Conservation (phyloP, 139 green algal species). For the Diplosphaera chodatii region DNA sequence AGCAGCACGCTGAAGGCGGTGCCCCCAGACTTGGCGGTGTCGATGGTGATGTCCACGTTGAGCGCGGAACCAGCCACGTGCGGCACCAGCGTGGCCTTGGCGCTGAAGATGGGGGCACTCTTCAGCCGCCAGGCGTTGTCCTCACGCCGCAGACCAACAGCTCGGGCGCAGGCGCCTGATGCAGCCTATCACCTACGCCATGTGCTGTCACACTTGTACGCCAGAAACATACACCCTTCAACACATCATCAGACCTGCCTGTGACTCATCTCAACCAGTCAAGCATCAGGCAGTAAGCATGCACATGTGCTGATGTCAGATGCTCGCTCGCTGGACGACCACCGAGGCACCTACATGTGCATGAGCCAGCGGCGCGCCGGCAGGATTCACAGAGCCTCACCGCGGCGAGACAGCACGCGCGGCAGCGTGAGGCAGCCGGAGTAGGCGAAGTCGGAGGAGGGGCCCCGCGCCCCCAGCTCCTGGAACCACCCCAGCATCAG, state of each 20-base stretch:
- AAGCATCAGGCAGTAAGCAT: too few species aligned
- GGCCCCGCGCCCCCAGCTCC: slow-evolving; percentile 17
- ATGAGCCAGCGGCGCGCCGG: too few species aligned
- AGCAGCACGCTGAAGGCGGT: slow-evolving; percentile 13
- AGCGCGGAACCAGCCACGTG: not conserved
- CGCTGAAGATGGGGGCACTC: not conserved
- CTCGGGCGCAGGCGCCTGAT: slow-evolving; percentile 17
- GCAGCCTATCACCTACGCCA: slow-evolving; percentile 9
- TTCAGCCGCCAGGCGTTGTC: not conserved
- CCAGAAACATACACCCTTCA: too few species aligned
- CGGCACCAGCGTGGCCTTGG: not conserved
- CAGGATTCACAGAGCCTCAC: too few species aligned
- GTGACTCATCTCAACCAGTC: too few species aligned
- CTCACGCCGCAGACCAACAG: not conserved
- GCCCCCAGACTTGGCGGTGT: not conserved
- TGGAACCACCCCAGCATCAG: slow-evolving; percentile 33
- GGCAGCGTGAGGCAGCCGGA: slow-evolving; percentile 28
- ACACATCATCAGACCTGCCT: too few species aligned
- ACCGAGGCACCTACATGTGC: too few species aligned
- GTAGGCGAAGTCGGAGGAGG: slow-evolving; percentile 13
- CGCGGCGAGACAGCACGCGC: slow-evolving; percentile 14
- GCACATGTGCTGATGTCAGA: too few species aligned
- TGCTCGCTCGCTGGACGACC: too few species aligned
- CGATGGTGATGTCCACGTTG: slow-evolving; percentile 6
- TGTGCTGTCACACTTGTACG: not conserved